Conservation (phyloP, 345 rosid species). For the Eucalyptus paniculata region DNA sequence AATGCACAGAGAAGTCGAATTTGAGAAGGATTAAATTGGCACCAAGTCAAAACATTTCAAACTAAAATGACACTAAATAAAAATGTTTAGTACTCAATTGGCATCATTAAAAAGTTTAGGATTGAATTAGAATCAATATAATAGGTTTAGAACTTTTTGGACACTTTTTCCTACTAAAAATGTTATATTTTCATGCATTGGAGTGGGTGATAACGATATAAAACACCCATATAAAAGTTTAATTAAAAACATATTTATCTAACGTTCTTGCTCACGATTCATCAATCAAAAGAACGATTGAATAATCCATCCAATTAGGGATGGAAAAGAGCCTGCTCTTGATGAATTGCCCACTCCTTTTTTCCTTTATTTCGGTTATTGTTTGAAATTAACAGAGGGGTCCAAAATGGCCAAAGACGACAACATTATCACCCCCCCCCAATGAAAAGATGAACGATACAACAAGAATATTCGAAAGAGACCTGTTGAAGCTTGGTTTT, state of each 20-base stretch:
- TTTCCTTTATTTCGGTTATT: background rate
- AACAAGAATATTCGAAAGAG: background rate
- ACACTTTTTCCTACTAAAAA: too few relatives aligned
- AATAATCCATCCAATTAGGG: background rate
- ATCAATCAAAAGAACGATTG: background rate
- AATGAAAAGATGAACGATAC: background rate
- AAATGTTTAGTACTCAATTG: too few relatives aligned
- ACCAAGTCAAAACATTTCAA: too few relatives aligned
- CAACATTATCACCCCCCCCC: background rate
- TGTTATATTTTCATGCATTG: background rate
- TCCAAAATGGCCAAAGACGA: background rate
- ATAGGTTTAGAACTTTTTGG: too few relatives aligned
- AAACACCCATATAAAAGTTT: too few relatives aligned
- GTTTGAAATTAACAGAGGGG: background rate
- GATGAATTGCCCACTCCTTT: background rate
- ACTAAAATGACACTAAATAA: too few relatives aligned
- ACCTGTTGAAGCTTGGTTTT: background rate
- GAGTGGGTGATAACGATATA: background rate
- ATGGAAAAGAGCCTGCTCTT: background rate
- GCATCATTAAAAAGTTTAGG: too few relatives aligned
- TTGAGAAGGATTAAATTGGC: background rate
- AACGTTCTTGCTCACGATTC: background rate
- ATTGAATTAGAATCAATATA: too few relatives aligned
- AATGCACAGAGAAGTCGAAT: background rate
- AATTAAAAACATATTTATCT: too few relatives aligned